Evolutionary conservation across 1,284 basidiomycete species (phyloP).

Genomic region (Neotropicomus parvogracilis): DNA sequence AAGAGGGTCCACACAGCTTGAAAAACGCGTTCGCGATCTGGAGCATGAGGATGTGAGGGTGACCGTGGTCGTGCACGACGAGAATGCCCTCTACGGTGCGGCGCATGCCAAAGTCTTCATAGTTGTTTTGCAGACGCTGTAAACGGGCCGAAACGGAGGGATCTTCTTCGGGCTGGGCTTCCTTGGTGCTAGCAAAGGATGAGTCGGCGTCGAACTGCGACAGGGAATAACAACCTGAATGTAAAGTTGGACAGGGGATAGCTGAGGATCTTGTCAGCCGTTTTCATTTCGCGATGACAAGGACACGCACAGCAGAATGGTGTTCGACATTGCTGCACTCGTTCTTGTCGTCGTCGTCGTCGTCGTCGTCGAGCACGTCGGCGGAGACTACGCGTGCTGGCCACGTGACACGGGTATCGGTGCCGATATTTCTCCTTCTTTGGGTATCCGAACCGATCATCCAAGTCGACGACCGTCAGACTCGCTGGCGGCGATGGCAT

Average conservation of each 20-base stretch:
- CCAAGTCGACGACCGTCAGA: not conserved
- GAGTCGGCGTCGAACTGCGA: not conserved
- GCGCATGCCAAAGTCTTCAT: slow-evolving; percentile 94
- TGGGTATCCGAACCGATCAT: not conserved
- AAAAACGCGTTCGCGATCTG: slow-evolving; percentile 99
- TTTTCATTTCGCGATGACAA: not conserved
- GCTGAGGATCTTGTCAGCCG: slow-evolving; percentile 34
- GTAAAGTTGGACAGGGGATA: slow-evolving; percentile 88
- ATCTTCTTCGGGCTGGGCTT: slow-evolving; percentile 94
- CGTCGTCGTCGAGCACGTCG: slow-evolving; percentile 22
- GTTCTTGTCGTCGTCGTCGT: slow-evolving; percentile 17
- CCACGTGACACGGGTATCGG: slow-evolving; percentile 19
- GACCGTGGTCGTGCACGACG: slow-evolving; percentile 91
- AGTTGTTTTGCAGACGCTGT: slow-evolving; percentile 90
- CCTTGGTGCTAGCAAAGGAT: slow-evolving; percentile 66
- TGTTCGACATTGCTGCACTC: slow-evolving; percentile 58
- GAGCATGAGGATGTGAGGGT: slow-evolving; percentile 94
- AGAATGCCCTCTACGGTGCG: slow-evolving; percentile 95
- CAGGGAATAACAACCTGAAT: slow-evolving; percentile 53
- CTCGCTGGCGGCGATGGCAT: slow-evolving; percentile 5
- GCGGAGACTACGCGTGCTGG: slow-evolving; percentile 3
- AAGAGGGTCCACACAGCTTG: slow-evolving; percentile 70
- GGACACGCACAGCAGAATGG: slow-evolving; percentile 62
- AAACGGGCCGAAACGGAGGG: slow-evolving; percentile 88
- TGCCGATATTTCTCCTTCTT: slow-evolving; percentile 11